Conservation (phyloP, 202 grass and related monocot genomes). For the Hordeum pubiflorum region DNA sequence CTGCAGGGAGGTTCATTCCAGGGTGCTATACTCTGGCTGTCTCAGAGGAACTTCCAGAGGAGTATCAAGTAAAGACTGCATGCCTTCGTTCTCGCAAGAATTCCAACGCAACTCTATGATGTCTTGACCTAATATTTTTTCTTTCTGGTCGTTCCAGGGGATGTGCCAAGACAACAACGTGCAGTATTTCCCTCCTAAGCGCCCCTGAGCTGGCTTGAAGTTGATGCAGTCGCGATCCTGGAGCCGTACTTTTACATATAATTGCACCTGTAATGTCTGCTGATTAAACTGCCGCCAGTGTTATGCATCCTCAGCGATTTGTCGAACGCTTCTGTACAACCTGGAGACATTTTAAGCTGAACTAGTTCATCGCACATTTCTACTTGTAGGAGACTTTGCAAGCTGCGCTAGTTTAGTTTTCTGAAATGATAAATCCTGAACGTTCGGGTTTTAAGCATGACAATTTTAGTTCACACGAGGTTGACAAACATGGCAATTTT, state of each 20-base stretch:
- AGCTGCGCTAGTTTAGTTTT: neutral
- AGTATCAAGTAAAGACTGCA: conserved; percentile 61
- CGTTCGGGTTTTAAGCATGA: no score
- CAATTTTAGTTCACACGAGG: no score
- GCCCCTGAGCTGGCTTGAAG: conserved; percentile 20
- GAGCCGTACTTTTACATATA: neutral
- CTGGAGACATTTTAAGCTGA: neutral
- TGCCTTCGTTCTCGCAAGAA: neutral
- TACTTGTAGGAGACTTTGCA: neutral
- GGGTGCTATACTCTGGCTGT: conserved; percentile 90
- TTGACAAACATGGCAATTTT: no score
- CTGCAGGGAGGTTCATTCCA: conserved; percentile 80
- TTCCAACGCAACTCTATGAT: neutral
- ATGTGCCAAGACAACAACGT: conserved; percentile 78
- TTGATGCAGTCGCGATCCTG: neutral
- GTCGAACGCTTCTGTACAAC: neutral
- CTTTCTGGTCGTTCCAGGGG: conserved; percentile 36
- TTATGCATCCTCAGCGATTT: neutral
- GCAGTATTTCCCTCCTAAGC: conserved; percentile 74
- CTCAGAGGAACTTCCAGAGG: conserved; percentile 89
- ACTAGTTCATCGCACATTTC: neutral
- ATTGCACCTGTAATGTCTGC: neutral
- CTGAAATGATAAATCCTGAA: neutral
- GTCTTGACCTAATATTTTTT: conserved; percentile 1
- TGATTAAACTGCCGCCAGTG: neutral